Evolutionary conservation across 495 filamentous ascomycete genomes (phyloP), one percentile per base, ranked within the genome.

Genomic region (Lichina pygmaea): DNA sequence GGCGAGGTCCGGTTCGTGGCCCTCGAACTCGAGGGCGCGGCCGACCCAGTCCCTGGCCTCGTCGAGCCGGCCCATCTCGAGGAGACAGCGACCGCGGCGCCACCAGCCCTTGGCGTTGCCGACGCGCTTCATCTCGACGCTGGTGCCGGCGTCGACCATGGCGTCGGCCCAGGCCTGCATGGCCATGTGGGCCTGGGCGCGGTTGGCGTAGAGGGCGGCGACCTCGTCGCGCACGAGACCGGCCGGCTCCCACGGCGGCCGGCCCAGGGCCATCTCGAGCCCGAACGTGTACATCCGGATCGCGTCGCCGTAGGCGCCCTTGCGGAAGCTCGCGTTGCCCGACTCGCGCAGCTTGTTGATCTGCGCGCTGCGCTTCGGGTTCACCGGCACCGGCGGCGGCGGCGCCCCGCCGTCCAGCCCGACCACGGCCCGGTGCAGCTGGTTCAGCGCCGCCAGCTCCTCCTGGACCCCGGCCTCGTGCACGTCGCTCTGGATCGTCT

Each of bases 31-130:
- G 49, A 93, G 53, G 10, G 71, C 84, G 55, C 68, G 64, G 39
- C 61, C 63, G 38, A 93, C 64, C 66, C 81, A 84, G 44, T 68
- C 69, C 57, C 63, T 66, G 7, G 83, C 83, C 70, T 97, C 89
- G 49, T 78, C 73, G 57, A 78, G 63, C 56, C 86, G 59, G 8
- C 78, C 77, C 89, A 94, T 95, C 75, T 97, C 89, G 44, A 74
- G 58, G 56, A 93, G 62, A 59, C 77, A 85, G 63, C 71, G 74
- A 8, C 77, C 85, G 49, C 80, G 63, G 42, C 86, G 62, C 75
- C 81, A 94, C 79, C 85, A 94, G 3, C 77, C 86, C 74, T 94
- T 95, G 7, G 79, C 74, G 61, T 97, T 94, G 32, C 76, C 82
- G 40, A 70, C 64, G 45, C 72, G 65, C 72, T 91, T 93, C 46